Evolutionary conservation across 176 grass and related monocot genomes (phyloP).

Genomic region (Carex myosuroides): DNA sequence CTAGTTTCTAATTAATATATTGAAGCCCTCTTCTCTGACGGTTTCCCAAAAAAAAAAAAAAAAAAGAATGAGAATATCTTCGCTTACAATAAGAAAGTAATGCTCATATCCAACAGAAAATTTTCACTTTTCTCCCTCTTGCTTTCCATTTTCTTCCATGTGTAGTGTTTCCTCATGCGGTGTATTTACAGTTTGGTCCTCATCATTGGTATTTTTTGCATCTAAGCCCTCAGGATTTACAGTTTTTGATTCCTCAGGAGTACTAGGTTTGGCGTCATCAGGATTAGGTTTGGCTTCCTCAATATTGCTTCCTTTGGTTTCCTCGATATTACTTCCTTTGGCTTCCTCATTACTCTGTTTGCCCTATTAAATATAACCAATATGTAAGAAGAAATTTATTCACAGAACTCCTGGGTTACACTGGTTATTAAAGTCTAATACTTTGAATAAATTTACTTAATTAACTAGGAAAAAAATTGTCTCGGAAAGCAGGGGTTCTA

Average conservation of each 20-base stretch:
- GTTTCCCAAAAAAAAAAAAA: background rate
- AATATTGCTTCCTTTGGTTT: background rate
- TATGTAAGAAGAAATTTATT: background rate
- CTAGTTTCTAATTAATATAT: conserved; percentile 21
- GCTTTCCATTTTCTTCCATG: conserved; percentile 28
- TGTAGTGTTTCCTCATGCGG: background rate
- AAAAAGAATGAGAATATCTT: background rate
- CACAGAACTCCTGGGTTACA: background rate
- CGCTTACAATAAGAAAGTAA: background rate
- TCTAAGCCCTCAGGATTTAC: conserved; percentile 16
- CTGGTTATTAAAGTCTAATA: background rate
- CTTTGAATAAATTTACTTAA: conserved; percentile 11
- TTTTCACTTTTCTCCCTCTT: conserved; percentile 18
- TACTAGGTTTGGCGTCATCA: background rate
- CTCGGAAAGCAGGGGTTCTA: background rate
- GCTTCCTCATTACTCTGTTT: conserved; percentile 39
- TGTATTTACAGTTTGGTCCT: conserved; percentile 28
- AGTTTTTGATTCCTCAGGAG: conserved; percentile 18
- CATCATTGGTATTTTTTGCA: conserved; percentile 7
- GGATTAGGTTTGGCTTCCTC: conserved; percentile 15
- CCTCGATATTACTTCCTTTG: background rate
- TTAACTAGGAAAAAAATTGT: background rate
- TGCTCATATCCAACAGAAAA: background rate
- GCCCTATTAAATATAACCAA: conserved; percentile 16
- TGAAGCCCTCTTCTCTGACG: background rate